Conservation (phyloP, 305 asterid genomes). For the Withania somnifera region DNA sequence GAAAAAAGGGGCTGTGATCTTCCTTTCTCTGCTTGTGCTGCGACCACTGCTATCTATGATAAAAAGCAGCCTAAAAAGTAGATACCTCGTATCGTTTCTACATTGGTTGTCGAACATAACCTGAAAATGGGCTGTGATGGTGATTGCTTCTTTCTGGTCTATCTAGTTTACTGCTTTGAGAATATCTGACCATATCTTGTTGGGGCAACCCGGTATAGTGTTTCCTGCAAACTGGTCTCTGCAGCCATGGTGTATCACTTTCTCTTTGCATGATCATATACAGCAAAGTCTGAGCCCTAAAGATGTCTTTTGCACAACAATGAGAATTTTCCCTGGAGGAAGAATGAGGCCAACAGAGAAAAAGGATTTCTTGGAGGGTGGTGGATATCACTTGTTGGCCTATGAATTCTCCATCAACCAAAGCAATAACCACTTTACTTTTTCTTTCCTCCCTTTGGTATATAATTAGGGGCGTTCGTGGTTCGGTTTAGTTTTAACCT, state of each 20-base stretch:
- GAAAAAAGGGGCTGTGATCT: not conserved
- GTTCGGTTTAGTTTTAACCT: not conserved
- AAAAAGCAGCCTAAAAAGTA: not conserved
- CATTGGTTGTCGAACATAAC: not conserved
- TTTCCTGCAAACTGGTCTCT: not conserved
- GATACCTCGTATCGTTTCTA: not conserved
- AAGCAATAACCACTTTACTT: not conserved
- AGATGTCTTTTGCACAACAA: not conserved
- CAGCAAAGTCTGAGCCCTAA: not conserved
- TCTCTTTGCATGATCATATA: not conserved
- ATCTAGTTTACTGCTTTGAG: not conserved
- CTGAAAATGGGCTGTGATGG: not conserved
- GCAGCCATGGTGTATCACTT: conserved; percentile 10
- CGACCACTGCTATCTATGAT: not conserved
- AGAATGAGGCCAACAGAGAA: not conserved
- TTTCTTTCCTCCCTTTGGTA: not conserved
- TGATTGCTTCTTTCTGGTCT: not conserved
- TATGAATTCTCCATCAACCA: not conserved
- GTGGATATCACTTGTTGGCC: not conserved
- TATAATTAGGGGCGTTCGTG: not conserved
- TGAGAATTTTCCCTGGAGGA: not conserved
- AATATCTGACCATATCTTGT: not conserved
- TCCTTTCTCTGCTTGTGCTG: not conserved
- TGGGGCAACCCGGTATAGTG: not conserved
- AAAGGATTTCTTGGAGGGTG: not conserved